A percentile compares a stretch with the other conserved stretches of the same genome.
Evolutionary conservation across 2,329 filamentous ascomycete species (phyloP).

Genomic region (Fusarium fracticaudum): DNA sequence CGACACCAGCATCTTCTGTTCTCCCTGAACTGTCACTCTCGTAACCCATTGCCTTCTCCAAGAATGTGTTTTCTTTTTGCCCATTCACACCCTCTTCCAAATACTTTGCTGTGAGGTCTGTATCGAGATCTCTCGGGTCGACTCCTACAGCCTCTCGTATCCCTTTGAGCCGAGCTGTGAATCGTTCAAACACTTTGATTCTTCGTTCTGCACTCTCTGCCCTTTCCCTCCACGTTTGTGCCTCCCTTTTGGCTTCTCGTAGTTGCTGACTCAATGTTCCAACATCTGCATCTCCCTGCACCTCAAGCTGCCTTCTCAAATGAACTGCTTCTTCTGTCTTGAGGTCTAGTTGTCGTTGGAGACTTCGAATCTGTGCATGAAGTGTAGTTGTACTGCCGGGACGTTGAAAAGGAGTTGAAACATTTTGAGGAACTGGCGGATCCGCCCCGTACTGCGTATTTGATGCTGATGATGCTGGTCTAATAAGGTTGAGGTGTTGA

Average conservation of each 20-base stretch:
- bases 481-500: constrained; percentile 49
- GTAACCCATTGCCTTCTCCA: not conserved
- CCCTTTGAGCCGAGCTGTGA: constrained; percentile 48
- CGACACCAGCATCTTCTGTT: constrained; percentile 40
- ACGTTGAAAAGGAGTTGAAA: constrained; percentile 30
- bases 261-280: constrained; percentile 61
- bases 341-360: constrained; percentile 58
- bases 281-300: constrained; percentile 54
- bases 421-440: not conserved
- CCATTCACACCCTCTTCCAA: not conserved
- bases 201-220: constrained; percentile 66
- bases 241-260: constrained; percentile 47
- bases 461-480: constrained; percentile 48
- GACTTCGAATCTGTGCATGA: constrained; percentile 58
- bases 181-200: constrained; percentile 58
- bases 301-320: constrained; percentile 57
- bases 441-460: constrained; percentile 7
- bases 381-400: constrained; percentile 49
- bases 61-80: not conserved
- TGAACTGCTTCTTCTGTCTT: constrained; percentile 58
- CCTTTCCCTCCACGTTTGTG: constrained; percentile 60
- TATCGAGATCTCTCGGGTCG: not conserved
- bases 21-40: constrained; percentile 37
- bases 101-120: not conserved
- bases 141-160: constrained; percentile 40